phyloP scores from a whole-genome alignment of 2,329 filamentous ascomycete species.

The Aspergillus ustus region DNA sequence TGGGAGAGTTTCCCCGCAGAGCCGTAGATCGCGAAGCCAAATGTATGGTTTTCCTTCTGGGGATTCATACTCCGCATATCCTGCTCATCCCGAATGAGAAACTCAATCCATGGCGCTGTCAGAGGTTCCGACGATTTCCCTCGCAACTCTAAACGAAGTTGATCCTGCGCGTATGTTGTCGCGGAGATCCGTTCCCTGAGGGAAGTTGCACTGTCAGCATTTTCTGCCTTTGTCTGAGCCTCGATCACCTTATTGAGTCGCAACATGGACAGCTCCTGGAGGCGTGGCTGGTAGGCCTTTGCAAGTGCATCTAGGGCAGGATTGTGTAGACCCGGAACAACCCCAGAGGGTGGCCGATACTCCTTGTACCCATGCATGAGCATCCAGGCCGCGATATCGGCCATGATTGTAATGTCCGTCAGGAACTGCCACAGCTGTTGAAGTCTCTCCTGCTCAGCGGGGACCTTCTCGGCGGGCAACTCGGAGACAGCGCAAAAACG shows the following conservation, averaged over 20 bases:
- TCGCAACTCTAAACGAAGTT: not conserved
- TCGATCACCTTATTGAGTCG: no score
- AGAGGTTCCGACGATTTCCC: slow-evolving; percentile 39
- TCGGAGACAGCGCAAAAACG: not conserved
- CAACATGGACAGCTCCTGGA: no score
- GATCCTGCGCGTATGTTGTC: no score
- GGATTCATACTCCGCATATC: no score
- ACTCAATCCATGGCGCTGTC: no score
- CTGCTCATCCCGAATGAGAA: no score
- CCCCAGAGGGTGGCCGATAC: not conserved
- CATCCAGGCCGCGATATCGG: not conserved
- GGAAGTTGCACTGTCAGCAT: no score
- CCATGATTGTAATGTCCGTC: not conserved
- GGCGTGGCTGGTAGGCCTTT: no score
- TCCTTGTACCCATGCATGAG: not conserved
- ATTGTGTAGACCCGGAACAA: not conserved
- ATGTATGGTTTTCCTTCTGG: not conserved
- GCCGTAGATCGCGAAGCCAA: slow-evolving; percentile 30
- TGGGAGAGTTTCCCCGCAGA: slow-evolving; percentile 24
- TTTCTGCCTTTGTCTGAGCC: no score
- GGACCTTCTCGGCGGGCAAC: not conserved
- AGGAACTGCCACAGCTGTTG: not conserved
- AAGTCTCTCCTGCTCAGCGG: not conserved
- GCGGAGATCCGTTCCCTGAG: no score
- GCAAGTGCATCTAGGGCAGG: not conserved